A percentile compares a stretch with the other conserved stretches of the same genome.
Conservation (phyloP, 2,329 filamentous ascomycete genomes). For the Mycosphaerella sp. region DNA sequence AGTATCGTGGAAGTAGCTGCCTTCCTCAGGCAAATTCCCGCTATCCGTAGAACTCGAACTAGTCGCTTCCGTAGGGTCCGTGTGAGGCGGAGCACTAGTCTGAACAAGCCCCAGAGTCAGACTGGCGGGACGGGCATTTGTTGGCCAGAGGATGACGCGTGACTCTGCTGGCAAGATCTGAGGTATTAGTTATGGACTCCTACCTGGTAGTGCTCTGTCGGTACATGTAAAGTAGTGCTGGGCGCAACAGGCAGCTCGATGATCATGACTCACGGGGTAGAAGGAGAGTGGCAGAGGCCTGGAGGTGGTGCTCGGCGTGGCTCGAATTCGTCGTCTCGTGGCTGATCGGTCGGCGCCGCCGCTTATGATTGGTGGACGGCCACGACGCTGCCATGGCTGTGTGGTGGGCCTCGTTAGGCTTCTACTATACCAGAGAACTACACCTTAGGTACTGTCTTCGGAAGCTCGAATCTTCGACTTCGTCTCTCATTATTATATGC, state of each 20-base stretch:
- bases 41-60: background rate
- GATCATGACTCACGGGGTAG: constrained; percentile 2
- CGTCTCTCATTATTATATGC: no score
- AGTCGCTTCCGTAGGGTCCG: background rate
- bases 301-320: background rate
- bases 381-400: background rate
- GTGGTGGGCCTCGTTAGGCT: background rate
- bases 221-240: constrained; percentile 4
- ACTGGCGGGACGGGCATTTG: background rate
- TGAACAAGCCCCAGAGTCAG: background rate
- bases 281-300: background rate
- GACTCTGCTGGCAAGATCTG: no score
- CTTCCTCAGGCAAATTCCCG: constrained; percentile 4
- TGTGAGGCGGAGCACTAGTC: constrained; percentile 5
- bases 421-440: no score
- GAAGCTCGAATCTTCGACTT: no score
- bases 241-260: constrained; percentile 2
- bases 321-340: constrained; percentile 8
- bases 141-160: background rate
- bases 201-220: no score
- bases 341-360: background rate
- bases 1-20: background rate
- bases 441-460: background rate
- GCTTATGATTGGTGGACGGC: background rate
- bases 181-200: no score